Evolutionary conservation across 129 eudicot species (phyloP).

Genomic region (Chrysanthemum lavandulifolium): DNA sequence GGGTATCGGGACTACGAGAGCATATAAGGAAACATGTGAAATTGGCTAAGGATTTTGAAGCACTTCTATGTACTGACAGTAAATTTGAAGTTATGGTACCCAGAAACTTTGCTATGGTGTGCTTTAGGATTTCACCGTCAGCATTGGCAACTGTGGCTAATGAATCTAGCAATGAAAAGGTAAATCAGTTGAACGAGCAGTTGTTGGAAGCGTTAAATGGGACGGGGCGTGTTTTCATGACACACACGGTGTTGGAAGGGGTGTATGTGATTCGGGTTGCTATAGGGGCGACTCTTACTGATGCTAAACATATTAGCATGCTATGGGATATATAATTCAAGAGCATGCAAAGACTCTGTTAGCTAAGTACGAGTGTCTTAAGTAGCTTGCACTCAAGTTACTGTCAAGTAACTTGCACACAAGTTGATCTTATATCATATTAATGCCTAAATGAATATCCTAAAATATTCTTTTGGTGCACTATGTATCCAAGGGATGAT

Average conservation of each 20-base stretch:
- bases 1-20: slow-evolving; percentile 14
- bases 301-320: not conserved
- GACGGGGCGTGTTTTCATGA: slow-evolving; percentile 1
- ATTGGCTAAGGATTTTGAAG: slow-evolving; percentile 35
- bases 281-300: slow-evolving; percentile 9
- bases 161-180: not conserved
- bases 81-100: slow-evolving; percentile 41
- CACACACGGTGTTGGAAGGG: not conserved
- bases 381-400: too few species aligned
- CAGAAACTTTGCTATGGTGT: slow-evolving; percentile 3
- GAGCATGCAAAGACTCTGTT: not conserved
- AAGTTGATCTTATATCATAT: too few species aligned
- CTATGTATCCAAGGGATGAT: too few species aligned
- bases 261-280: slow-evolving; percentile 9
- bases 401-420: too few species aligned
- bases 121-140: not conserved
- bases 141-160: not conserved
- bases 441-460: too few species aligned
- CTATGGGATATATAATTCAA: not conserved
- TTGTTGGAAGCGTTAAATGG: not conserved
- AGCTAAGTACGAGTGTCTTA: not conserved
- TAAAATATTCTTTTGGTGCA: too few species aligned
- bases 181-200: not conserved
- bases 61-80: slow-evolving; percentile 4
- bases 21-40: slow-evolving; percentile 22